Base-by-base conservation (phyloP, 2,329 filamentous ascomycete species). In the Aspergillus uvarum region DNA sequence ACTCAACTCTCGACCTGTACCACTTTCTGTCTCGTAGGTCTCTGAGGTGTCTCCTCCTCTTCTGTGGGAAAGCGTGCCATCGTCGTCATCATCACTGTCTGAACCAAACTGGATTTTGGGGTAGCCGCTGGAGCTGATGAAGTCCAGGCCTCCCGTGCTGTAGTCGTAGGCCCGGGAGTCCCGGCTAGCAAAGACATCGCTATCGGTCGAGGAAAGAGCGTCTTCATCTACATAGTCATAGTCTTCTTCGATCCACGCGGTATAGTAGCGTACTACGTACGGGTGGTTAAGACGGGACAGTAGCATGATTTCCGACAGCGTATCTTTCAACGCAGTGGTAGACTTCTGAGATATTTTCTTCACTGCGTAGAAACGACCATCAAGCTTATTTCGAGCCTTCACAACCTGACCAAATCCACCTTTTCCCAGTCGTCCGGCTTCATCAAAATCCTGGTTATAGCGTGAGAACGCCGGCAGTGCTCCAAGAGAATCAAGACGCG, bases 361-460 rank as follows among this genome's bases (percentile, higher is more conserved):
- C 72, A 99, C 91, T 19, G 95, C 95, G 76, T 98, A 99, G 48
- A 96, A 89, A 59, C 93, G 90, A 0, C 91, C 91, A 72, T 98
- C 95, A 4, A 97, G 85, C 77, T 95, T 96, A 75, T 96, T 96
- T 32, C 94, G 86, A 2, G 94, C 94, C 74, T 96, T 96, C 58
- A 98, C 92, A 22, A 99, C 95, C 76, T 97, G 92, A 5, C 95
- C 95, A 76, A 96, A 99, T 0, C 94, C 95, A 48, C 95, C 95
- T 73, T 94, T 96, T 3, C 95, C 95, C 12, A 99, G 82, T 4
- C 90, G 86, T 14, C 91, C 92, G 70, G 95, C 88, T 76, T 98
- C 93, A 19, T 93, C 88, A 76, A 96, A 99, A 68, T 98, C 95
- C 69, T 90, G 90, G 11, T 84, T 85, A 72, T 96, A 99, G 62